Conservation (phyloP, 2,329 filamentous ascomycete species). For the Pyricularia grisea region DNA sequence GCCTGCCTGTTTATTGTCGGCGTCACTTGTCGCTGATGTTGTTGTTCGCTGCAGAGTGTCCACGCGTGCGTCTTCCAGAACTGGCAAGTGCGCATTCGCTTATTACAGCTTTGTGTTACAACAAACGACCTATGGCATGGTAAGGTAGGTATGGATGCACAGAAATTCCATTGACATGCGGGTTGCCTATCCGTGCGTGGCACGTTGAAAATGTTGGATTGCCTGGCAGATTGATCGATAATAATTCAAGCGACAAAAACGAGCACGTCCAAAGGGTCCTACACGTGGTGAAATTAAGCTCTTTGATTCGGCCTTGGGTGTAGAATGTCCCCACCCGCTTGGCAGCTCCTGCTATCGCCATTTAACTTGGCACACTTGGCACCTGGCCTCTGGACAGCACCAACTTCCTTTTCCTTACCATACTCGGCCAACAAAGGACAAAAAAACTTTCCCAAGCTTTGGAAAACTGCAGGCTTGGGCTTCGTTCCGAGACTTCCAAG, state of each 20-base stretch:
- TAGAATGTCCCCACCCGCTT: not conserved
- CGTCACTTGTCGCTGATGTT: not conserved
- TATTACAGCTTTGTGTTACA: not conserved
- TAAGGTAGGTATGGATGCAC: no score
- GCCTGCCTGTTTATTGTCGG: not conserved
- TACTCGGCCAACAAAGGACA: not conserved
- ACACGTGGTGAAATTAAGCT: slow-evolving; percentile 4
- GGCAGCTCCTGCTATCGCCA: not conserved
- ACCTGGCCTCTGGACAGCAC: not conserved
- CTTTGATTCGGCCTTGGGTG: slow-evolving; percentile 1
- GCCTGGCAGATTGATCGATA: not conserved
- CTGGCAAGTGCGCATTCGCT: not conserved
- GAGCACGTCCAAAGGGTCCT: not conserved
- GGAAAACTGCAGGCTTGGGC: not conserved
- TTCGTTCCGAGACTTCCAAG: not conserved
- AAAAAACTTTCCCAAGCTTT: not conserved
- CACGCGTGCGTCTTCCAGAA: not conserved
- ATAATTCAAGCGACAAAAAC: not conserved
- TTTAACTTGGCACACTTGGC: not conserved
- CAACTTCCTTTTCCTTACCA: not conserved
- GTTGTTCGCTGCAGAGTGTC: no score
- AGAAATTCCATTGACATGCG: no score
- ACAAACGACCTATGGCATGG: no score
- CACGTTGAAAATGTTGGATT: not conserved
- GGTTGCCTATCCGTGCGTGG: not conserved